These are phyloP conservation scores for Ampelocalamus luodianensis DNA, from an alignment of 176 grass and related monocot genomes.

Conservation along the genomic window DNA sequence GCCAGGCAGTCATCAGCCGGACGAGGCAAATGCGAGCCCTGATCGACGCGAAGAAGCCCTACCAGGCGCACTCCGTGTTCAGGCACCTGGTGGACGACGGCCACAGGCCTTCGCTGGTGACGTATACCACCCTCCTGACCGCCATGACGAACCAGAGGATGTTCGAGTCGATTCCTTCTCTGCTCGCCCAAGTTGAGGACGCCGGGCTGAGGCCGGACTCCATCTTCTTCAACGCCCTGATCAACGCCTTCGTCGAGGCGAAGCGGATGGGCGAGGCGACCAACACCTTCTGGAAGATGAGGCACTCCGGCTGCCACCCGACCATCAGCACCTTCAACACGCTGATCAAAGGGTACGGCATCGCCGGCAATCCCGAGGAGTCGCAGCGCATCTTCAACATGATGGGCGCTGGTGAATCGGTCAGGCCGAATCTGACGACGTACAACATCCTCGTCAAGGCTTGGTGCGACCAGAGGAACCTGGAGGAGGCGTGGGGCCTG, in stretches of 20 bases:
- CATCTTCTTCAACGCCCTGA: constrained; percentile 90
- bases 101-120: constrained; percentile 83
- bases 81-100: constrained; percentile 62
- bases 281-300: constrained; percentile 86
- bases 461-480: constrained; percentile 79
- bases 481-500: constrained; percentile 71
- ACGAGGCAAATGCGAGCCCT: constrained; percentile 74
- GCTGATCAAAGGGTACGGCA: constrained; percentile 90
- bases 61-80: constrained; percentile 63
- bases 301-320: constrained; percentile 60
- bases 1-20: constrained; percentile 59
- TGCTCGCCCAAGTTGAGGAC: constrained; percentile 70
- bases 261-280: constrained; percentile 77
- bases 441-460: constrained; percentile 95
- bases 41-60: constrained; percentile 67
- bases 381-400: constrained; percentile 76
- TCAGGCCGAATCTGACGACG: constrained; percentile 67
- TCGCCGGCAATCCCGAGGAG: constrained; percentile 70
- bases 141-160: constrained; percentile 66
- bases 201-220: constrained; percentile 76
- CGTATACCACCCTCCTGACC: constrained; percentile 75
- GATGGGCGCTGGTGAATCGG: constrained; percentile 49
- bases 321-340: constrained; percentile 93
- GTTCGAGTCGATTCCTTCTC: constrained; percentile 70
- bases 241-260: constrained; percentile 87